Conservation (phyloP, 805 yeast species). For the Wickerhamiella vanderwaltii region DNA sequence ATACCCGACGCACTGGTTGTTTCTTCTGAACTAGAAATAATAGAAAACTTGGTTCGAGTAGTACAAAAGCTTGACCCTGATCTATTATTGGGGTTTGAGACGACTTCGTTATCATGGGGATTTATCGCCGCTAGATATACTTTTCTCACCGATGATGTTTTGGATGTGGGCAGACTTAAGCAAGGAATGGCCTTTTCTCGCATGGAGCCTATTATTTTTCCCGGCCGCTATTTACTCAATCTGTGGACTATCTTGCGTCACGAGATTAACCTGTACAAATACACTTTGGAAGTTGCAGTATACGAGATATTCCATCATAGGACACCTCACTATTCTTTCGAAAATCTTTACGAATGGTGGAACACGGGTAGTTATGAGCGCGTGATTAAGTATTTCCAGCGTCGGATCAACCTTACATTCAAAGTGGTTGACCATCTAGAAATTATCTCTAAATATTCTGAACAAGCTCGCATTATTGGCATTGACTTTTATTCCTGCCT, state of each 20-base stretch:
- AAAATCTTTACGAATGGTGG: constrained; percentile 40
- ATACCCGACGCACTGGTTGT: constrained; percentile 23
- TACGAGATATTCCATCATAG: constrained; percentile 54
- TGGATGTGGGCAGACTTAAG: constrained; percentile 17
- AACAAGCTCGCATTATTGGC: constrained; percentile 76
- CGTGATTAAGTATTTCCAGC: constrained; percentile 37
- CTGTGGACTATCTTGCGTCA: constrained; percentile 66
- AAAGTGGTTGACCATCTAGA: constrained; percentile 50
- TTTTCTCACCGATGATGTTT: constrained; percentile 7
- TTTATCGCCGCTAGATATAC: constrained; percentile 53
- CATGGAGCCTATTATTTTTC: constrained; percentile 35
- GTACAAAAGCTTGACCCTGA: constrained; percentile 72
- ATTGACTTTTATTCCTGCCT: constrained; percentile 80
- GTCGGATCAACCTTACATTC: constrained; percentile 35
- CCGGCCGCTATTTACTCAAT: constrained; percentile 73
- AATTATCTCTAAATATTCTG: constrained; percentile 56
- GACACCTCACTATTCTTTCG: constrained; percentile 48
- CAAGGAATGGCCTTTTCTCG: constrained; percentile 1
- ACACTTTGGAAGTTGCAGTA: constrained; percentile 65
- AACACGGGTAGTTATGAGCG: constrained; percentile 16
- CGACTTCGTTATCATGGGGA: constrained; percentile 80
- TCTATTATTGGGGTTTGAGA: constrained; percentile 73
- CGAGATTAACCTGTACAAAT: constrained; percentile 52
- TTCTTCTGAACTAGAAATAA: constrained; percentile 45
- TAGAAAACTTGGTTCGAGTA: constrained; percentile 41